A percentile compares a stretch with the other conserved stretches of the same genome.
Conservation (phyloP, 2,329 filamentous ascomycete species). For the Alternaria gaisen region DNA sequence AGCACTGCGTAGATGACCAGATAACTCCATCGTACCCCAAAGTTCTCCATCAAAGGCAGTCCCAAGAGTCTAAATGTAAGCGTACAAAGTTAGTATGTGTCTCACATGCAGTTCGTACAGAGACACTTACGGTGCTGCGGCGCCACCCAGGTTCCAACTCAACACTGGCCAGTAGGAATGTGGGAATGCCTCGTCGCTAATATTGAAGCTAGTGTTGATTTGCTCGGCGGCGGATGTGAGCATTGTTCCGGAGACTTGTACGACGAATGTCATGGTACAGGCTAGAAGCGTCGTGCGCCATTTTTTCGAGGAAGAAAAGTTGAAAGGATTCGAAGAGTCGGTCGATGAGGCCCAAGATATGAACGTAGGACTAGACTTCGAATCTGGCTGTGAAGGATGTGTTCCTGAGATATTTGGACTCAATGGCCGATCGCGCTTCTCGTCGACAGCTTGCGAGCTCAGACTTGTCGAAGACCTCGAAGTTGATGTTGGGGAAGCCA, state of each 20-base stretch:
- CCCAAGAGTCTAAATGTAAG: constrained; percentile 38
- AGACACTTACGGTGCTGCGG: constrained; percentile 42
- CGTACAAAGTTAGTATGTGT: neutral
- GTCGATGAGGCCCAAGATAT: constrained; percentile 32
- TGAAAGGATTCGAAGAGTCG: constrained; percentile 50
- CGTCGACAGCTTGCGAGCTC: neutral
- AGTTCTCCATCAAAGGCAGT: constrained; percentile 56
- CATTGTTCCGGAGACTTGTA: constrained; percentile 46
- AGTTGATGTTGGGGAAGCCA: neutral
- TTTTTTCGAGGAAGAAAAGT: constrained; percentile 54
- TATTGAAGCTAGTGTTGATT: constrained; percentile 52
- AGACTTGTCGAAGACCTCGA: constrained; percentile 1
- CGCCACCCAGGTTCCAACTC: constrained; percentile 55
- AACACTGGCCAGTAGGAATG: constrained; percentile 54
- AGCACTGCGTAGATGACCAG: constrained; percentile 53
- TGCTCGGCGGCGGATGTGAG: constrained; percentile 45
- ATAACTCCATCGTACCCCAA: constrained; percentile 57
- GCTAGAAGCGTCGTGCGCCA: constrained; percentile 55
- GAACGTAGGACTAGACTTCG: constrained; percentile 10
- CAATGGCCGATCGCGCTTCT: neutral
- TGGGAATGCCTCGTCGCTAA: constrained; percentile 52
- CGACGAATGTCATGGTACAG: constrained; percentile 53
- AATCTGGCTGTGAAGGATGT: neutral
- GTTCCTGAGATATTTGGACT: neutral
- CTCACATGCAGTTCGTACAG: neutral